phyloP scores from a whole-genome alignment of 1,284 basidiomycete species.

The Cutaneotrichosporon cutaneum region DNA sequence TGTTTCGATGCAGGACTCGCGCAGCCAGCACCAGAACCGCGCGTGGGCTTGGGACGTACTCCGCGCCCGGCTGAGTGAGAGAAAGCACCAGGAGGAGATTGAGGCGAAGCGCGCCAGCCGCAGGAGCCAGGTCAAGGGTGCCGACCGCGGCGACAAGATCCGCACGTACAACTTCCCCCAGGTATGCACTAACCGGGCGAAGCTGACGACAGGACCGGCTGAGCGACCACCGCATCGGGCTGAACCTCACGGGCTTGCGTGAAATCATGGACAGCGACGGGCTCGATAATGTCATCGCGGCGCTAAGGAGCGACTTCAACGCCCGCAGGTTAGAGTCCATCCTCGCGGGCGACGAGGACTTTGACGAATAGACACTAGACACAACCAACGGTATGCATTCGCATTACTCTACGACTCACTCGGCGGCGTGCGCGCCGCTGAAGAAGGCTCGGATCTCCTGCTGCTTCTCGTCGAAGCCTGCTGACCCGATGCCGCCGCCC shows the following conservation, averaged over 20 bases:
- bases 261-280: constrained; percentile 76
- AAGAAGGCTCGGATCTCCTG: constrained; percentile 74
- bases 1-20: constrained; percentile 97
- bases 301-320: constrained; percentile 65
- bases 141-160: constrained; percentile 86
- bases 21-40: constrained; percentile 91
- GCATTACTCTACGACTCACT: background rate
- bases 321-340: constrained; percentile 68
- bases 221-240: constrained; percentile 83
- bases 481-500: constrained; percentile 71
- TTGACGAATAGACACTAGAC: constrained; percentile 43
- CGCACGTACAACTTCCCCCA: constrained; percentile 90
- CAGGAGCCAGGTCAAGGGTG: constrained; percentile 70
- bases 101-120: constrained; percentile 68
- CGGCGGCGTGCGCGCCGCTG: constrained; percentile 54
- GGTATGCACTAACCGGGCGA: constrained; percentile 52
- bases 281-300: constrained; percentile 60
- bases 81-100: constrained; percentile 68
- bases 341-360: constrained; percentile 55
- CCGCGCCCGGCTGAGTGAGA: constrained; percentile 74
- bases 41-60: constrained; percentile 85
- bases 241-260: constrained; percentile 70
- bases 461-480: constrained; percentile 71
- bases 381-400: background rate
- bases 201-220: constrained; percentile 67